Base-by-base conservation (phyloP, 1,139 yeast genomes). In the Sugiyamaella pinicola region DNA sequence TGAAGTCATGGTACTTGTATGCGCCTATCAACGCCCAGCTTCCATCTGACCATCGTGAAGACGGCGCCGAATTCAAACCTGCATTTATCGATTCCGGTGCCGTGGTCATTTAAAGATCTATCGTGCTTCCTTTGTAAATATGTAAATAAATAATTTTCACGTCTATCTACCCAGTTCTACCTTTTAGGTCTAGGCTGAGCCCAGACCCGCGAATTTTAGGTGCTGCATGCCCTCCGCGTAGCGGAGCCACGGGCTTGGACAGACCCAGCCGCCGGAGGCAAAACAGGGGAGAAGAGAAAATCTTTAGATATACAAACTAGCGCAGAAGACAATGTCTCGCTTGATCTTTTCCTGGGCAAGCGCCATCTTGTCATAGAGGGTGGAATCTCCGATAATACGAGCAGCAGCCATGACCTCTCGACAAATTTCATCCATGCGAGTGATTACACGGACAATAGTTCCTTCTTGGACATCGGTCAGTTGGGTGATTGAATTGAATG, bases 311-410 rank as follows among this genome's bases (percentile, higher is more conserved):
- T 95, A 93, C 58, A 95, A 78, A 56, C 96, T 88, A 3, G 99
- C 97, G 69, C 98, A 95, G 72, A 95, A 95, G 0, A 95, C 98
- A 62, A 93, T 93, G 70, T 93, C 99, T 64, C 99, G 82, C 72
- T 93, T 93, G 69, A 93, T 93, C 69, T 82, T 81, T 68, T 93
- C 99, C 71, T 93, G 99, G 0, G 98, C 97, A 56, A 83, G 85
- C 22, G 83, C 78, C 95, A 95, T 89, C 70, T 91, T 91, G 46
- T 88, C 77, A 69, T 90, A 95, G 61, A 95, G 77, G 12, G 82
- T 80, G 3, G 95, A 84, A 69, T 93, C 97, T 52, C 99, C 99
- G 63, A 95, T 89, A 62, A 93, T 90, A 61, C 93, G 78, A 0
- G 98, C 93, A 3, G 98, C 98, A 54, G 88, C 86, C 75, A 87